These are phyloP conservation scores for Pythium pyrilobum DNA, from an alignment of 352 stramenopile genomes.

Conservation along the genomic window DNA sequence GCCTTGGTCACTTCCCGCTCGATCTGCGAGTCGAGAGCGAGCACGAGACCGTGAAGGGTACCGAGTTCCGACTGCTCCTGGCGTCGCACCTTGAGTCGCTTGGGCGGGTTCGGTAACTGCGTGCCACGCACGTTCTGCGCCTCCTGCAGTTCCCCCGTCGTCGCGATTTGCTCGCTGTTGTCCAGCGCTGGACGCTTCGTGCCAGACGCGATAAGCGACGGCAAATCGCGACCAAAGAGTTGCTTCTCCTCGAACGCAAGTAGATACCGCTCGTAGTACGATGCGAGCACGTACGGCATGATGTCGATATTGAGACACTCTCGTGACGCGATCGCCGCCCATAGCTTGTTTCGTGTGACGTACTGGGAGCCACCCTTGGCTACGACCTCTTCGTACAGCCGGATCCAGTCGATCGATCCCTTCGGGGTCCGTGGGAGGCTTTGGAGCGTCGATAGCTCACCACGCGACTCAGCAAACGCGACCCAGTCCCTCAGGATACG, in stretches of 20 bases:
- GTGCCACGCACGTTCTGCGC: conserved; percentile 59
- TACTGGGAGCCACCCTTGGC: conserved; percentile 46
- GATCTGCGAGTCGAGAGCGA: conserved; percentile 64
- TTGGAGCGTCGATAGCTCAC: conserved; percentile 39
- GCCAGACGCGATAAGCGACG: conserved; percentile 16
- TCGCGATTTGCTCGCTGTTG: conserved; percentile 42
- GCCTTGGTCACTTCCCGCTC: conserved; percentile 47
- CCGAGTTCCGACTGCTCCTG: conserved; percentile 43
- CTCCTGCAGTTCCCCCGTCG: conserved; percentile 55
- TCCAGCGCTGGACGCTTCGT: conserved; percentile 23
- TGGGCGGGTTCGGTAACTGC: conserved; percentile 48
- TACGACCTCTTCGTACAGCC: conserved; percentile 80
- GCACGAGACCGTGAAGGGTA: conserved; percentile 60
- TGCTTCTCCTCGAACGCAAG: conserved; percentile 75
- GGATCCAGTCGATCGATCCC: conserved; percentile 65
- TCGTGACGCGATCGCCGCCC: conserved; percentile 39
- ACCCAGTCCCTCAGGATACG: conserved; percentile 53
- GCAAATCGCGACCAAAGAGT: conserved; percentile 59
- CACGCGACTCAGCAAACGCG: conserved; percentile 42
- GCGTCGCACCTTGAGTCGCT: conserved; percentile 62
- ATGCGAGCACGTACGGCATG: conserved; percentile 55
- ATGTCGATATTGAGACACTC: conserved; percentile 54
- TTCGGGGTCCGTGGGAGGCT: conserved; percentile 46
- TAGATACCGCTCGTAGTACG: conserved; percentile 52
- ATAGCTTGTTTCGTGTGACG: conserved; percentile 49